Percentiles rank a stretch among this genome's conserved stretches.
Conservation (phyloP, 495 filamentous ascomycete species). For the Pseudomonodictys pantanalensis region DNA sequence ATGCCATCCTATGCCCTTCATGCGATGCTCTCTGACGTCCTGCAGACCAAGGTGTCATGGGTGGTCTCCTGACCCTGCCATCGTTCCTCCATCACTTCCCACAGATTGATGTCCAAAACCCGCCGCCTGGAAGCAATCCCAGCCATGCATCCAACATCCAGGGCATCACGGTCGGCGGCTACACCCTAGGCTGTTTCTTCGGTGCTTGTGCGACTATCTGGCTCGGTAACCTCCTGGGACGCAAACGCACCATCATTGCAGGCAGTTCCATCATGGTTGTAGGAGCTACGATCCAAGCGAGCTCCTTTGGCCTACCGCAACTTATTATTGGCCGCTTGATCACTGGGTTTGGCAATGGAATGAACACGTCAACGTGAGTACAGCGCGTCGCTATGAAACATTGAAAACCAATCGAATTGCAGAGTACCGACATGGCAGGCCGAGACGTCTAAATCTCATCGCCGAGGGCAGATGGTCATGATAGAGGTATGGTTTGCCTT, state of each 20-base stretch:
- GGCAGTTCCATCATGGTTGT: slow-evolving; percentile 71
- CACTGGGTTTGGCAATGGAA: slow-evolving; percentile 66
- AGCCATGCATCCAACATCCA: slow-evolving; percentile 38
- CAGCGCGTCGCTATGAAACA: background rate
- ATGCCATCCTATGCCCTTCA: background rate
- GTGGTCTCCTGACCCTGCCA: slow-evolving; percentile 37
- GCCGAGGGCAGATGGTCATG: slow-evolving; percentile 43
- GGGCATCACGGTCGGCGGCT: slow-evolving; percentile 57
- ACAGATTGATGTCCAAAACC: slow-evolving; percentile 34
- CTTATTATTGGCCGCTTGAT: slow-evolving; percentile 64
- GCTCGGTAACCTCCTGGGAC: slow-evolving; percentile 68
- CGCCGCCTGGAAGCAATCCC: slow-evolving; percentile 28
- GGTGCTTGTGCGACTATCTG: slow-evolving; percentile 68
- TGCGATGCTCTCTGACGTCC: background rate
- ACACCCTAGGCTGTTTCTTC: slow-evolving; percentile 72
- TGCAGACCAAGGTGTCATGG: slow-evolving; percentile 38
- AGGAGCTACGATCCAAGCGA: slow-evolving; percentile 65
- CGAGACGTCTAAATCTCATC: slow-evolving; percentile 40
- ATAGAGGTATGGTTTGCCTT: slow-evolving; percentile 35
- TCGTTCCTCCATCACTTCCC: slow-evolving; percentile 37
- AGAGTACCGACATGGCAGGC: slow-evolving; percentile 40
- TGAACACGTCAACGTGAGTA: slow-evolving; percentile 46
- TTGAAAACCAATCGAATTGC: background rate
- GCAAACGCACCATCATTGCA: slow-evolving; percentile 66
- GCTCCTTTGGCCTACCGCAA: slow-evolving; percentile 58